Percentiles rank a stretch among this genome's conserved stretches.
Evolutionary conservation across 768 basidiomycete genomes (phyloP).

Genomic region (Leccinum subtestaceum): DNA sequence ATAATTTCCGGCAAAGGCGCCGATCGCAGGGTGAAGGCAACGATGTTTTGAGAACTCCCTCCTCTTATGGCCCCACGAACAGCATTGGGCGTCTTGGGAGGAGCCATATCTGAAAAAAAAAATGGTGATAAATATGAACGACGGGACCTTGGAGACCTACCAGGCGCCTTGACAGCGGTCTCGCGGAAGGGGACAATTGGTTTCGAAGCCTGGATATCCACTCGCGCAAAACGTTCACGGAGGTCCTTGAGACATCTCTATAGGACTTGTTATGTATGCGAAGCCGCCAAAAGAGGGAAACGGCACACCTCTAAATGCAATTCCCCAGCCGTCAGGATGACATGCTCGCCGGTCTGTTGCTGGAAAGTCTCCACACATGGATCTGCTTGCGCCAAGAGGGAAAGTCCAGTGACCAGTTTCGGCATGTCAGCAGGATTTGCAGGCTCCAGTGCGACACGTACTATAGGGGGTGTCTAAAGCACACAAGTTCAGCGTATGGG

Average conservation of each 20-base stretch:
- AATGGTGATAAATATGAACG: neutral
- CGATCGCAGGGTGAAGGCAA: constrained; percentile 83
- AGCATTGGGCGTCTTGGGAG: constrained; percentile 68
- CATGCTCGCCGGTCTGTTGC: constrained; percentile 95
- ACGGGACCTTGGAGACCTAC: constrained; percentile 36
- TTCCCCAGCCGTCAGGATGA: constrained; percentile 94
- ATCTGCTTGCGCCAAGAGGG: constrained; percentile 89
- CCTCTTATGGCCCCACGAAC: constrained; percentile 78
- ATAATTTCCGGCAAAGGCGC: constrained; percentile 71
- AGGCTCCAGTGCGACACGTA: constrained; percentile 93
- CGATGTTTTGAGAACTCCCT: constrained; percentile 61
- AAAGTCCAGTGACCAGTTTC: constrained; percentile 82
- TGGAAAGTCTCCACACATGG: constrained; percentile 98
- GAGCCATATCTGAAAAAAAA: constrained; percentile 70
- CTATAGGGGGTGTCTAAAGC: constrained; percentile 78
- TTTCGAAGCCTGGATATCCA: constrained; percentile 90
- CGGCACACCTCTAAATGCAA: constrained; percentile 83
- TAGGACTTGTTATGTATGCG: neutral
- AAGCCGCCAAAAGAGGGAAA: neutral
- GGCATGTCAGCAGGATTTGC: constrained; percentile 80
- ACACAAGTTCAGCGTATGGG: neutral
- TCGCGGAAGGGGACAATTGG: constrained; percentile 98
- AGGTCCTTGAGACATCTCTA: constrained; percentile 95
- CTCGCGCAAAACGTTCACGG: constrained; percentile 90
- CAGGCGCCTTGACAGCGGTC: constrained; percentile 78